phyloP scores from a whole-genome alignment of 208 protist species.

The Crithidia fasciculata region DNA sequence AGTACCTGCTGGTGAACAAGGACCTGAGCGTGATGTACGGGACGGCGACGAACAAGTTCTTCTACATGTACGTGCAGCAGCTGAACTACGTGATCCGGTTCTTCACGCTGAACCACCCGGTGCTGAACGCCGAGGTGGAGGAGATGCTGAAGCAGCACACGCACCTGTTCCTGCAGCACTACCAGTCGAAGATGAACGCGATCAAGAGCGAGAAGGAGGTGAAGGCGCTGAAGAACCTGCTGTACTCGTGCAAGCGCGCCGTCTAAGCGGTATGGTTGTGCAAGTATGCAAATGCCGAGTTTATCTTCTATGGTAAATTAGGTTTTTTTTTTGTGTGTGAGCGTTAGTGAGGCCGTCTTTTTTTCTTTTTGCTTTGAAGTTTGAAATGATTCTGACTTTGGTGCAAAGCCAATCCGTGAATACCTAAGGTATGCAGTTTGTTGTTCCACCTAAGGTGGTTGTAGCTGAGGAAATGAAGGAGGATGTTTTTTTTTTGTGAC shows the following conservation, averaged over 20 bases:
- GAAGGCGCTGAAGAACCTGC: constrained; percentile 87
- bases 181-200: constrained; percentile 90
- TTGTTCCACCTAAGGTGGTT: too few species aligned
- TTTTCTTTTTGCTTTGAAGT: too few species aligned
- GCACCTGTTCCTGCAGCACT: constrained; percentile 82
- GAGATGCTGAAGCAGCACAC: constrained; percentile 89
- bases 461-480: too few species aligned
- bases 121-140: constrained; percentile 79
- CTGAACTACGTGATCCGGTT: constrained; percentile 86
- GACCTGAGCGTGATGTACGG: constrained; percentile 87
- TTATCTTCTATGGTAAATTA: too few species aligned
- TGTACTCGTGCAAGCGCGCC: constrained; percentile 90
- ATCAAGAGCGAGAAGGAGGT: constrained; percentile 90
- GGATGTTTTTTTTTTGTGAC: too few species aligned
- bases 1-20: constrained; percentile 88
- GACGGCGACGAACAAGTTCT: constrained; percentile 87
- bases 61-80: constrained; percentile 89
- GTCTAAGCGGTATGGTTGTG: constrained; percentile 46
- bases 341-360: too few species aligned
- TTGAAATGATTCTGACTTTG: too few species aligned
- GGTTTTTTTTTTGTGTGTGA: too few species aligned
- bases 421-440: too few species aligned
- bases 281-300: too few species aligned
- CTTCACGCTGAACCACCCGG: constrained; percentile 80
- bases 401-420: too few species aligned